These are phyloP conservation scores for Scutellaria baicalensis DNA, from an alignment of 257 asterid species.

Conservation along the genomic window DNA sequence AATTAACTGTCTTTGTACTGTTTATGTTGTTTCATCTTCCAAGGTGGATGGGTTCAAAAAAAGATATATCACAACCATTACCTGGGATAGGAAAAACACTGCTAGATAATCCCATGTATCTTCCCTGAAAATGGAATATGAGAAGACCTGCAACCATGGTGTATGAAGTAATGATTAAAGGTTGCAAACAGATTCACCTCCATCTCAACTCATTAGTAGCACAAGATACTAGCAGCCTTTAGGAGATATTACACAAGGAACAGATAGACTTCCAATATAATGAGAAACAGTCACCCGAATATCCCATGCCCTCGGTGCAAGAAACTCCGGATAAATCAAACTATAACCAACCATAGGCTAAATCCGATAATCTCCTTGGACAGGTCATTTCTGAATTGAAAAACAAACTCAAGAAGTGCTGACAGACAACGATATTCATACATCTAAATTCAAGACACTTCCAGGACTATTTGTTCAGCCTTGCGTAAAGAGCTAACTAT, in stretches of 20 bases:
- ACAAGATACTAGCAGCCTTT: background rate
- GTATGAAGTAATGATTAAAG: constrained; percentile 9
- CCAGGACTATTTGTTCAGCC: background rate
- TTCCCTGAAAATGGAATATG: constrained; percentile 42
- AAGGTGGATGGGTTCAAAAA: constrained; percentile 2
- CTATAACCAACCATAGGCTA: background rate
- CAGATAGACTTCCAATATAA: background rate
- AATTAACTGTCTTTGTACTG: background rate
- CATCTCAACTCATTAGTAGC: background rate
- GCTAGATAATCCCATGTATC: constrained; percentile 68
- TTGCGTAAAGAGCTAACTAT: background rate
- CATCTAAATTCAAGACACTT: constrained; percentile 7
- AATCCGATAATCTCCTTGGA: background rate
- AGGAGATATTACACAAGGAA: background rate
- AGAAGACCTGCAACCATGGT: constrained; percentile 58
- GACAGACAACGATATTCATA: background rate
- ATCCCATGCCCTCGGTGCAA: background rate
- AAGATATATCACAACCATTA: constrained; percentile 19
- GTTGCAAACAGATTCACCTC: background rate
- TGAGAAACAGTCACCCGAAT: background rate
- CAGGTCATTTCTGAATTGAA: background rate
- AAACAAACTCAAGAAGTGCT: background rate
- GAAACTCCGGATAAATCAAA: background rate
- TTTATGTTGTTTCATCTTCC: constrained; percentile 2
- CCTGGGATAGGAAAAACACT: constrained; percentile 64